A percentile compares a stretch with the other conserved stretches of the same genome.
Evolutionary conservation across 2,329 filamentous ascomycete species (phyloP).

Genomic region (Trichoderma asperellum): DNA sequence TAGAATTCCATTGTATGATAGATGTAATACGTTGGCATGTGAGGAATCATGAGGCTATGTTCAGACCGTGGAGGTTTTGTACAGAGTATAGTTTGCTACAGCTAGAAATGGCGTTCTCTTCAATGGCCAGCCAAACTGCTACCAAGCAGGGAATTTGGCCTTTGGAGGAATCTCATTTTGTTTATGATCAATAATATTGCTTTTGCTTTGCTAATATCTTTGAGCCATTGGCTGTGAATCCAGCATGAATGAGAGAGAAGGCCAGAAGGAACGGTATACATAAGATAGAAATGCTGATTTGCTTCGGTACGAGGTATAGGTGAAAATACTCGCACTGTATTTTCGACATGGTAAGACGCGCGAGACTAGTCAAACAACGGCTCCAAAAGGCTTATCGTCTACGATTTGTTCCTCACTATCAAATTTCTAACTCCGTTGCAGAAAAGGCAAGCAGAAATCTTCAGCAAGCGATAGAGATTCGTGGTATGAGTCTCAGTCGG

Average conservation of each 20-base stretch:
- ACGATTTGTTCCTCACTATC: constrained; percentile 78
- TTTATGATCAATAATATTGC: constrained; percentile 15
- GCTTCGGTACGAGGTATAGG: neutral
- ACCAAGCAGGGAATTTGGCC: neutral
- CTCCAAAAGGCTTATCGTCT: neutral
- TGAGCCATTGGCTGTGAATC: neutral
- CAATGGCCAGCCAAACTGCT: neutral
- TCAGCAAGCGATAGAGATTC: constrained; percentile 68
- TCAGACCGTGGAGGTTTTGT: neutral
- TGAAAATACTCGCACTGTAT: neutral
- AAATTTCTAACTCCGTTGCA: constrained; percentile 75
- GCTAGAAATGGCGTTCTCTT: neutral
- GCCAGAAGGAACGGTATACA: neutral
- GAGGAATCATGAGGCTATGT: neutral
- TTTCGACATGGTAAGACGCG: neutral
- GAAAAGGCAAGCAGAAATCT: constrained; percentile 70
- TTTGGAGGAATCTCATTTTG: neutral
- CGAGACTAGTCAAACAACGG: no score
- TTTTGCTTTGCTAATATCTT: constrained; percentile 20
- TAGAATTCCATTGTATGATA: constrained; percentile 34
- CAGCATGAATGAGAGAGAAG: neutral
- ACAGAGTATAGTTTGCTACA: neutral
- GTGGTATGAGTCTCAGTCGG: constrained; percentile 53
- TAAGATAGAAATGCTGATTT: neutral
- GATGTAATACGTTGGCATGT: constrained; percentile 31